Evolutionary conservation across 176 grass and related monocot species (phyloP), one percentile per base, ranked within the genome.

Genomic region (Triticum turgidum): DNA sequence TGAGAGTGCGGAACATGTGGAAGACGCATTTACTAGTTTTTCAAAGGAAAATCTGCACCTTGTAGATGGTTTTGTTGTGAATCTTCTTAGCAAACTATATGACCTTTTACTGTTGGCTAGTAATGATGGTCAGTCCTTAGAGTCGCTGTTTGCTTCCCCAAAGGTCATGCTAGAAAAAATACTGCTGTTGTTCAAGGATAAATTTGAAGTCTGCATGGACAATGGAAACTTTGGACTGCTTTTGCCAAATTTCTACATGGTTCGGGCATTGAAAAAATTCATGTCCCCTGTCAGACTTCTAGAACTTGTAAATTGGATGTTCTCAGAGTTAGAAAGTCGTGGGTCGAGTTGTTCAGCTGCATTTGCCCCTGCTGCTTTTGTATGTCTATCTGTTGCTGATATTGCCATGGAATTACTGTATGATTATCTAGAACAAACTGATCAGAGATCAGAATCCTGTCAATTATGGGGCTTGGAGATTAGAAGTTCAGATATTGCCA

Each of bases 231-330:
- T 93, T 72, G 86, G 62, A 30, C 44, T 34, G 38, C 83, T 98
- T 79, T 83, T 95, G 42, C 91, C 88, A 80, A 86, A 81, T 84
- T 98, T 87, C 65, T 85, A 84, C 69, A 87, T 95, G 86, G 79
- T 93, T 82, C 20, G 17, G 72, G 51, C 91, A 11, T 82, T 98
- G 54, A 77, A 83, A 34, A 83, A 86, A 70, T 95, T 90, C 73
- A 10, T 93, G 75, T 95, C 91, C 87, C 93, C 93, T 89, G 70
- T 84, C 30, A 83, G 93, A 86, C 91, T 98, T 80, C 80, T 98
- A 63, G 58, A 93, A 76, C 96, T 98, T 87, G 79, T 81, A 89
- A 83, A 91, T 65, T 90, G 91, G 91, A 93, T 93, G 86, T 92
- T 98, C 83, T 80, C 89, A 77, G 78, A 90, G 35, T 62, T 95